Evolutionary conservation across 371 early-diverging fungal species (phyloP), one percentile per base, ranked within the genome.

Genomic region (Mortierella sp.): DNA sequence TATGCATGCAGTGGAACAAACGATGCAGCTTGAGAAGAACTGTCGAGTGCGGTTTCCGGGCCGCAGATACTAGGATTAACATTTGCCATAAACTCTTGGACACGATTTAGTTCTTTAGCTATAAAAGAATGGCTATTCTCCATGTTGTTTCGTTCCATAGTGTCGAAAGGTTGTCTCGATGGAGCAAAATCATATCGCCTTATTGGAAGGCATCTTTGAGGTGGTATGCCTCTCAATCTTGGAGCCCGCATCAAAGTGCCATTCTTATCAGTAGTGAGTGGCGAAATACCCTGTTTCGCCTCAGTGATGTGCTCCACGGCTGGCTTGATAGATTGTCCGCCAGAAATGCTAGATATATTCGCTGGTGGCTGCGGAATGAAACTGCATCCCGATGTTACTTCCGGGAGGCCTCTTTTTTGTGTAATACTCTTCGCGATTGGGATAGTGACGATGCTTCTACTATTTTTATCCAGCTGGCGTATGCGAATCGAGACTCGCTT

Each of bases 381-480:
- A 13, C 12, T 22, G 23, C 42, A 17, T 28, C 29, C 19, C 19
- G 34, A 17, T 3, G 32, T 6, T 12, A 23, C 31, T 26, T 55
- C 58, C 23, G 17, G 10, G 43, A 58, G 31, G 23, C 15, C 26
- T 15, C 15, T 10, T 7, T 31, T 26, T 68, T 23, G 29, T 17
- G 23, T 31, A 28, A 6, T 13, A 45, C 26, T 32, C 12, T 35
- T 34, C 40, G 56, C 42, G 4, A 61, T 42, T 2, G 63, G 61
- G 19, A 67, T 63, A 6, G 29, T 59, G 15, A 53, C 28, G 8
- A 63, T 49, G 17, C 62, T 37, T 1, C 29, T 40, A 26, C 61
- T 67, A 17, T 40, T 53, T 17, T 56, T 57, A 53, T 67, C 53
- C 19, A 40, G 1, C 13, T 45, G 51, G 19, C 64, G 34, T n/a